Base-by-base conservation (phyloP, 179 eudicot species). In the Patellifolia procumbens region DNA sequence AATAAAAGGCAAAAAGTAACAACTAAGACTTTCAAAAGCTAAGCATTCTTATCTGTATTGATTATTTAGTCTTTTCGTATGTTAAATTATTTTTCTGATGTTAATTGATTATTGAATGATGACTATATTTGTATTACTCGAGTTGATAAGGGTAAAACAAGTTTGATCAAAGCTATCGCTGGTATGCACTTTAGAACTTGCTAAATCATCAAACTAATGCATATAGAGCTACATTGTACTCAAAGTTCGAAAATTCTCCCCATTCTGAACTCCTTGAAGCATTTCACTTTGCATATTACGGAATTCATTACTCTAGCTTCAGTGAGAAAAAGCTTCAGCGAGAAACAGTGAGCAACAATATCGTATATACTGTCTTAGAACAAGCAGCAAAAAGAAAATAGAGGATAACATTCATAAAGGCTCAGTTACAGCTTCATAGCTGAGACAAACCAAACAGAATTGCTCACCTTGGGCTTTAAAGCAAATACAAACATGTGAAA, bases 401-500 rank as follows among this genome's bases (percentile, higher is more conserved):
- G 19, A 22, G 45, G 37, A 45, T 17, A 12, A 32, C n/a, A 32
- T 0, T 39, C 24, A 73, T 19, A 13, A 32, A 56, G 59, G 68
- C 59, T 68, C n/a, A 26, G 74, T 34, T 46, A 56, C 37, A 49
- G 37, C 65, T 68, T 61, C 62, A 51, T 19, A 9, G 75, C 29
- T 31, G 10, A 16, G 71, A 5, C 20, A n/a, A 20, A 65, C 15
- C 29, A 66, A 73, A 20, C 64, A 68, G 20, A 11, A 58, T 1
- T 10, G 68, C 81, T 68, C 83, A 91, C 93, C 94, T 84, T 89
- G 70, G 93, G 96, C 81, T 81, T 83, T 73, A 88, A 83, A 76
- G 76, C 49, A 78, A 88, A 88, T 75, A 91, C 87, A 77, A 74
- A 82, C 58, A 69, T 72, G 71, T 90, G 92, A 76, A 87, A 84